Evolutionary conservation across 805 yeast species (phyloP).

Genomic region (Ogataea philodendri): DNA sequence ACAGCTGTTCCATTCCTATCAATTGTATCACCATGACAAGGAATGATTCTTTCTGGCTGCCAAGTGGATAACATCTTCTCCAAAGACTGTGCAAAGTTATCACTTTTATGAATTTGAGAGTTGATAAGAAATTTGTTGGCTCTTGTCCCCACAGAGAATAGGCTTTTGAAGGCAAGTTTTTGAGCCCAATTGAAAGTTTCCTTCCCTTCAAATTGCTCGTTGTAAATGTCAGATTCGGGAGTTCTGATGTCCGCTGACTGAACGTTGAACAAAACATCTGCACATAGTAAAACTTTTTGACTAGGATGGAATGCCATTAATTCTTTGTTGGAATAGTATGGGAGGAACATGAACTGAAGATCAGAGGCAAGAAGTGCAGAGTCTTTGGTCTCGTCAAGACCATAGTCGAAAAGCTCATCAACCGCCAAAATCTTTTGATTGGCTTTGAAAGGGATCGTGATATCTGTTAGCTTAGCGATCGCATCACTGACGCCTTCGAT

Average conservation of each 20-base stretch:
- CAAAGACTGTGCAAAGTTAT: slow-evolving; percentile 20
- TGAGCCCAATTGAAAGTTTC: slow-evolving; percentile 44
- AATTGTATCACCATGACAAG: slow-evolving; percentile 61
- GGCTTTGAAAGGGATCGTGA: slow-evolving; percentile 34
- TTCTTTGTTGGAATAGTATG: slow-evolving; percentile 58
- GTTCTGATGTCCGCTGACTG: slow-evolving; percentile 47
- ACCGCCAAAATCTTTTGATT: slow-evolving; percentile 38
- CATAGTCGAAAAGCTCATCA: slow-evolving; percentile 37
- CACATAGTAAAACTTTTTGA: slow-evolving; percentile 54
- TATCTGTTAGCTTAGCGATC: slow-evolving; percentile 39
- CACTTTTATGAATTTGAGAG: slow-evolving; percentile 12
- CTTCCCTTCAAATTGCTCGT: slow-evolving; percentile 43
- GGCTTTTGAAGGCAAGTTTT: slow-evolving; percentile 23
- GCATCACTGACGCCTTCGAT: slow-evolving; percentile 42
- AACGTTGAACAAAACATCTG: slow-evolving; percentile 60
- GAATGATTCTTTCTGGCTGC: slow-evolving; percentile 50
- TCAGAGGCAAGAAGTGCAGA: slow-evolving; percentile 36
- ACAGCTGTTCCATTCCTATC: slow-evolving; percentile 34
- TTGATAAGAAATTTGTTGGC: slow-evolving; percentile 8
- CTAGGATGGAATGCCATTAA: slow-evolving; percentile 44
- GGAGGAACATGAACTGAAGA: slow-evolving; percentile 56
- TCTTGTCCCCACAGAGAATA: slow-evolving; percentile 17
- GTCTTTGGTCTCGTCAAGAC: slow-evolving; percentile 22
- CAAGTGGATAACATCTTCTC: slow-evolving; percentile 35
- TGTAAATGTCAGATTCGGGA: slow-evolving; percentile 28